Evolutionary conservation across 257 asterid species (phyloP).

Genomic region (Agastache rugosa): DNA sequence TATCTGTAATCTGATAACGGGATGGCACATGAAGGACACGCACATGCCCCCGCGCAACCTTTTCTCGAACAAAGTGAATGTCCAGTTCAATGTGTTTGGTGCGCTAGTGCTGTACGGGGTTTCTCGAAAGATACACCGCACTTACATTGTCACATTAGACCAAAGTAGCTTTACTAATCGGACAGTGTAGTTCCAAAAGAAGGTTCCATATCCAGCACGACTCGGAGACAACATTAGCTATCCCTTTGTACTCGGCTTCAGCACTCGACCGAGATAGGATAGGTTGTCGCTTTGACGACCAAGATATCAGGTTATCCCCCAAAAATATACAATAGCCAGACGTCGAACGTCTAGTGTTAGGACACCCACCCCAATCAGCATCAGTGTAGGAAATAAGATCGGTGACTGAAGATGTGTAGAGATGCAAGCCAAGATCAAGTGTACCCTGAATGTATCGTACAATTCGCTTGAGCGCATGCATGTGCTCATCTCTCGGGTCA

Average conservation of each 20-base stretch:
- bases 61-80: background rate
- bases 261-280: background rate
- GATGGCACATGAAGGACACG: background rate
- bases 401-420: background rate
- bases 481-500: background rate
- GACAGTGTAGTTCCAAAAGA: too few relatives aligned
- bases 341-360: background rate
- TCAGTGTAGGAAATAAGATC: background rate
- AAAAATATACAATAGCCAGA: background rate
- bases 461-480: background rate
- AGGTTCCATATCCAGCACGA: background rate
- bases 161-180: background rate
- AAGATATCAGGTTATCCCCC: background rate
- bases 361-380: conserved; percentile 8
- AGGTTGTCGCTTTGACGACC: background rate
- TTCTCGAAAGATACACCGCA: background rate
- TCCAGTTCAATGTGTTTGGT: background rate
- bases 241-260: background rate
- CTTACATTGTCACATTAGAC: background rate
- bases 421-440: background rate
- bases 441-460: background rate
- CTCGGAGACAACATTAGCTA: too few relatives aligned
- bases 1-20: background rate
- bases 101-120: background rate
- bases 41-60: background rate